phyloP scores from a whole-genome alignment of 2,329 filamentous ascomycete genomes.

The Xylaria sp. region DNA sequence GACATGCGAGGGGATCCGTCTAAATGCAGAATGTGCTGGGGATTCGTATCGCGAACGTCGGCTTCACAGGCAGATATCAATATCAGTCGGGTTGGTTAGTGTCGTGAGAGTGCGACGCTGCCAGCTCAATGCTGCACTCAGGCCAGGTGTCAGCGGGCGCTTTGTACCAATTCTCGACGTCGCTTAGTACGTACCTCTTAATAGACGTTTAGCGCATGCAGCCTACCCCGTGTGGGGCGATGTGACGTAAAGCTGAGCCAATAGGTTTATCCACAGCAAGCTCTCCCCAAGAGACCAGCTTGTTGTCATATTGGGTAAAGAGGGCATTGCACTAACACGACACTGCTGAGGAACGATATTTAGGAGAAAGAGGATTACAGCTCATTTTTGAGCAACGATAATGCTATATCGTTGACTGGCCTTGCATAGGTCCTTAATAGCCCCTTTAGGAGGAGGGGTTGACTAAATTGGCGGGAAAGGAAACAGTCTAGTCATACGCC shows the following conservation, averaged over 20 bases:
- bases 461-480: conserved; percentile 1
- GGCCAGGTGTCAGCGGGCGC: conserved; percentile 38
- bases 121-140: conserved; percentile 24
- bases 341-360: background rate
- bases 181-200: background rate
- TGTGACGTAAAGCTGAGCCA: conserved; percentile 23
- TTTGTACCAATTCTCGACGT: background rate
- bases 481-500: background rate
- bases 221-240: background rate
- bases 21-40: conserved; percentile 10
- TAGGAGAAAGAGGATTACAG: background rate
- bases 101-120: conserved; percentile 5
- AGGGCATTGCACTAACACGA: conserved; percentile 3
- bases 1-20: conserved; percentile 24
- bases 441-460: background rate
- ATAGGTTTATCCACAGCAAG: conserved; percentile 15
- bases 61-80: background rate
- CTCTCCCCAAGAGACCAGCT: conserved; percentile 11
- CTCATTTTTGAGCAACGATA: background rate
- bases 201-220: background rate
- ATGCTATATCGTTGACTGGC: conserved; percentile 18
- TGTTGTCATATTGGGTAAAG: background rate
- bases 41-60: conserved; percentile 1
- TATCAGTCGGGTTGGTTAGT: background rate
- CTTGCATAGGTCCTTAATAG: background rate